Base-by-base conservation (phyloP, 257 asterid species). In the Primulina eburnea region DNA sequence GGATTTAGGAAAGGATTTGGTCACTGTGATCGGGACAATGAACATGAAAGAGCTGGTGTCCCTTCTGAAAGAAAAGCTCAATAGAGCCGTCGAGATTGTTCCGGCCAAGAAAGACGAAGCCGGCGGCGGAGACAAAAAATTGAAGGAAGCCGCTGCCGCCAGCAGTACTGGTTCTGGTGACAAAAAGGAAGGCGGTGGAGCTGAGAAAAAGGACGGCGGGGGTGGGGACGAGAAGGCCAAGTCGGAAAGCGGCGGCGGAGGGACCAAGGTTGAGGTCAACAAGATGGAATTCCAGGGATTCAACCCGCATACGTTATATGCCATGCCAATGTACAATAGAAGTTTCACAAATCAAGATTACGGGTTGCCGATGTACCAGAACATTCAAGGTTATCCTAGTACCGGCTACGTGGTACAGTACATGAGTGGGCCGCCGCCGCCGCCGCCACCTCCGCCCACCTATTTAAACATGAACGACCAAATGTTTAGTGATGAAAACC, bases 1-100 rank as follows among this genome's bases (percentile, higher is more conserved):
- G 0, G 90, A 93, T 76, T 47, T 82, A 5, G 62, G 76, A 37
- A 90, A 89, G 70, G 97, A 89, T 73, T 76, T 89, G 80, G 92
- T 93, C 71, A 81, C 85, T 5, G 90, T 84, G 2, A 85, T 65
- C 5, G 99, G 99, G 34, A 85, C 89, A 2, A 90, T 89, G 99
- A 84, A 89, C 65, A 77, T 76, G 29, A 90, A 86, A 73, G 96
- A 90, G 35, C 88, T 93, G 20, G 71, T 79, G 0, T 60, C 88
- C 0, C 84, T 79, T 69, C 77, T 93, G 77, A 86, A 86, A 74
- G 95, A 87, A 62, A 93, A 90, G 74, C 77, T 89, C 7, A 91
- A 79, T 71, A 67, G 82, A 59, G n/a, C 56, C 0, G 77, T 93
- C 4, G 97, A 90, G 32, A 20, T 90, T 11, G 76, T 89, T 8